Percentiles rank a stretch among this genome's conserved stretches.
phyloP scores from a whole-genome alignment of 2,329 filamentous ascomycete genomes.

The Diaporthe sp. region DNA sequence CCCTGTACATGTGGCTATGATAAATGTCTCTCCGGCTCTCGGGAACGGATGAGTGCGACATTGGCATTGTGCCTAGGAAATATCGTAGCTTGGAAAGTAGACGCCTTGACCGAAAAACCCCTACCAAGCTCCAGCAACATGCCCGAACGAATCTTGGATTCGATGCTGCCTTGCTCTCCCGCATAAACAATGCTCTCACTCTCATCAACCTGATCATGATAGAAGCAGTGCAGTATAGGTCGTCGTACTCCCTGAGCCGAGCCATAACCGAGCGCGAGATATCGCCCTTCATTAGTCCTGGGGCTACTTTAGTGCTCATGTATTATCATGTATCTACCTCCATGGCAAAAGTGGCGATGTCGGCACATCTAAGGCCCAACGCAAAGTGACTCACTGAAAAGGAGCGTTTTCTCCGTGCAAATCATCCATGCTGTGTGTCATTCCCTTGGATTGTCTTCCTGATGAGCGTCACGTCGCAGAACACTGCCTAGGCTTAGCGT shows the following conservation, averaged over 20 bases:
- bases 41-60: too few species aligned
- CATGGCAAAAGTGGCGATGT: background rate
- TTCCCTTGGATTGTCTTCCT: background rate
- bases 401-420: background rate
- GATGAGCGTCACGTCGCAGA: background rate
- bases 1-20: too few species aligned
- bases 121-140: too few species aligned
- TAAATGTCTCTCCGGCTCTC: too few species aligned
- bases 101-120: too few species aligned
- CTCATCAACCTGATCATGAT: background rate
- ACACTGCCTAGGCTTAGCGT: background rate
- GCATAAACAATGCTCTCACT: too few species aligned
- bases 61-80: too few species aligned
- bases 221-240: background rate
- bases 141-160: too few species aligned
- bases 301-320: background rate
- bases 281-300: background rate
- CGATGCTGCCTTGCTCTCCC: too few species aligned
- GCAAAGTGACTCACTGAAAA: background rate
- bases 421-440: background rate
- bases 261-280: too few species aligned
- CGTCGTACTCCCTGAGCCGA: background rate
- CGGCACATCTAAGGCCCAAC: background rate
- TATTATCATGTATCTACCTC: background rate
- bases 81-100: too few species aligned